A percentile compares a stretch with the other conserved stretches of the same genome.
Evolutionary conservation across 1,139 yeast genomes (phyloP).

Genomic region (Hansenula sp.): DNA sequence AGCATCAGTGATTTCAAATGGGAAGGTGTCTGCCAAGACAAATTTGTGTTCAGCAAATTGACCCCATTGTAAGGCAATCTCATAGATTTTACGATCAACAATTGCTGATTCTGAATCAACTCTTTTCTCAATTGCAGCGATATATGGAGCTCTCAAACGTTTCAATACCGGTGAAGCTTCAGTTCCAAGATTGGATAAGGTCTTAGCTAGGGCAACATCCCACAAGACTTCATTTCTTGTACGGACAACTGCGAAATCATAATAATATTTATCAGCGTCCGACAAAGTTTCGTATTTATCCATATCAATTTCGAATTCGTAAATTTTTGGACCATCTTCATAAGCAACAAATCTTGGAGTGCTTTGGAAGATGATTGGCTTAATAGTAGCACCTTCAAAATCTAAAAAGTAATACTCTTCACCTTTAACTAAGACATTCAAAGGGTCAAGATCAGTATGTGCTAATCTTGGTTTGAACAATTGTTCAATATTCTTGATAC

Average conservation of each 20-base stretch:
- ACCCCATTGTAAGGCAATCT: slow-evolving; percentile 74
- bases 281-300: slow-evolving; percentile 65
- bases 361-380: slow-evolving; percentile 74
- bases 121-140: slow-evolving; percentile 63
- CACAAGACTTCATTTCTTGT: slow-evolving; percentile 89
- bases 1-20: slow-evolving; percentile 54
- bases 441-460: slow-evolving; percentile 86
- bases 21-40: slow-evolving; percentile 44
- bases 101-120: slow-evolving; percentile 59
- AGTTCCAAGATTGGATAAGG: slow-evolving; percentile 65
- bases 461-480: slow-evolving; percentile 71
- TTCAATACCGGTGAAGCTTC: slow-evolving; percentile 71
- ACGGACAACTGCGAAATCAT: slow-evolving; percentile 79
- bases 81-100: slow-evolving; percentile 65
- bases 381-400: slow-evolving; percentile 74
- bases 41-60: slow-evolving; percentile 61
- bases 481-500: slow-evolving; percentile 55
- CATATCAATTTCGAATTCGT: slow-evolving; percentile 67
- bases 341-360: slow-evolving; percentile 84
- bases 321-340: slow-evolving; percentile 77
- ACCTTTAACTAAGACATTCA: slow-evolving; percentile 63
- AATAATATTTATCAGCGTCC: slow-evolving; percentile 73
- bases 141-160: slow-evolving; percentile 60
- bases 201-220: slow-evolving; percentile 71
- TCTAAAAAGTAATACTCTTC: slow-evolving; percentile 58